phyloP scores from a whole-genome alignment of 2,329 filamentous ascomycete genomes.

The Acarospora socialis region DNA sequence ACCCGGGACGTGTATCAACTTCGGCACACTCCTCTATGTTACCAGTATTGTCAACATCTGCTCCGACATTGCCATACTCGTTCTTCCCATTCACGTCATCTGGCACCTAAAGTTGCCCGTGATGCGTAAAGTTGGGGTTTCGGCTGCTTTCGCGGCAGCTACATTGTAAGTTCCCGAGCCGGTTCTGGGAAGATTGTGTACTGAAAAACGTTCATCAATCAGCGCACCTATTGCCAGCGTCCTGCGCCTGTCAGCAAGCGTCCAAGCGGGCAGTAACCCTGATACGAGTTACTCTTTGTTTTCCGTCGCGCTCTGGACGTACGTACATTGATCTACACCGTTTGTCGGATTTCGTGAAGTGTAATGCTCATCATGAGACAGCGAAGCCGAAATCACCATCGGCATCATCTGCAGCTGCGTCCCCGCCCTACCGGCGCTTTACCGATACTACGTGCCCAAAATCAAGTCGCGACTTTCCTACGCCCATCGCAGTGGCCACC shows the following conservation, averaged over 20 bases:
- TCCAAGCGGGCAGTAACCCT: conserved; percentile 10
- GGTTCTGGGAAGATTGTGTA: too few relatives aligned
- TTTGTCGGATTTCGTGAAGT: too few relatives aligned
- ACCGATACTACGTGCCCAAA: conserved; percentile 15
- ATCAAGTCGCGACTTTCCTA: too few relatives aligned
- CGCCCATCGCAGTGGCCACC: conserved; percentile 1
- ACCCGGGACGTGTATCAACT: conserved; percentile 16
- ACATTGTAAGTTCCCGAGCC: conserved; percentile 13
- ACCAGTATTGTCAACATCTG: conserved; percentile 16
- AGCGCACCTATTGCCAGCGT: conserved; percentile 17
- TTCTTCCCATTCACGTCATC: conserved; percentile 16
- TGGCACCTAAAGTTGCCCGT: conserved; percentile 15
- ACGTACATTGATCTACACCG: conserved; percentile 3
- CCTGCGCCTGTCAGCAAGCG: conserved; percentile 16
- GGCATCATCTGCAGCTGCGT: conserved; percentile 17
- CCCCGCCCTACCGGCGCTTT: conserved; percentile 15
- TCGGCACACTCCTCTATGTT: conserved; percentile 15
- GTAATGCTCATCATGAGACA: conserved; percentile 2
- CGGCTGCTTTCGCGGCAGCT: conserved; percentile 16
- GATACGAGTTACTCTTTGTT: conserved; percentile 18
- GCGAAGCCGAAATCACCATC: conserved; percentile 17
- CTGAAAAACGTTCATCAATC: not conserved
- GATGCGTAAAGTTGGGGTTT: conserved; percentile 13
- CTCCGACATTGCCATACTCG: conserved; percentile 16
- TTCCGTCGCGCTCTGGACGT: conserved; percentile 18